Evolutionary conservation across 2,329 filamentous ascomycete species (phyloP), one percentile per base, ranked within the genome.

Genomic region (Amesomyces nigricolor): DNA sequence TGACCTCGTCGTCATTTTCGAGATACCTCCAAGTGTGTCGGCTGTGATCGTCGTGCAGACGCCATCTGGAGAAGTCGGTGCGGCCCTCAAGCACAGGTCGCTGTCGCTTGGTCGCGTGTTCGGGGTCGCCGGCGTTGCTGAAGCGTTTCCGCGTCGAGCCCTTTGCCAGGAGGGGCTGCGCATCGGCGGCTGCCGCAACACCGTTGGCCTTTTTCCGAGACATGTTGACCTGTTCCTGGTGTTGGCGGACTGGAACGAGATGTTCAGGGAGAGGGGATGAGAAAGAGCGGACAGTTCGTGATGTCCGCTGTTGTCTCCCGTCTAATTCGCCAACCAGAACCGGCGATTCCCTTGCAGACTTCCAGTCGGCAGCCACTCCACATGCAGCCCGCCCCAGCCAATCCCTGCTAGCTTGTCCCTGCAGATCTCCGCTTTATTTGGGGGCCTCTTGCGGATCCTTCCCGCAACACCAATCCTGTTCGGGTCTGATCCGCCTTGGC

Each of bases 11-110:
- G 22, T 84, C 79, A 52, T 94, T 86, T 9, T 82, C 81, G 3
- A 99, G 75, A 68, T 97, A 99, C 66, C 94, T 88, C 94, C 94
- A 99, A 49, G 89, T 96, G 65, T 96, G 91, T 53, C 88, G 80
- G 47, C 94, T 92, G 50, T 82, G 80, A 57, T 95, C 89, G 66
- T 95, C 87, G 58, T 83, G 80, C 68, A 97, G 73, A 59, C 94
- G 82, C 94, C 94, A 99, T 71, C 88, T 79, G 7, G 83, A 80
- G 62, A 82, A 82, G 71, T 99, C 92, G 4, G 91, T 96, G 66
- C 80, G 83, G 39, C 77, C 73, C 45, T 71, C 72, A 47, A 83
- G 68, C 47, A 71, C 72, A 47, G 82, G 69, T 58, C 69, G 75
- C 32, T 75, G 75, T 47, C 70, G 73, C 62, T 80, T 80, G 11